A percentile compares a stretch with the other conserved stretches of the same genome.
Evolutionary conservation across 345 rosid genomes (phyloP).

Genomic region (Turritis glabra): DNA sequence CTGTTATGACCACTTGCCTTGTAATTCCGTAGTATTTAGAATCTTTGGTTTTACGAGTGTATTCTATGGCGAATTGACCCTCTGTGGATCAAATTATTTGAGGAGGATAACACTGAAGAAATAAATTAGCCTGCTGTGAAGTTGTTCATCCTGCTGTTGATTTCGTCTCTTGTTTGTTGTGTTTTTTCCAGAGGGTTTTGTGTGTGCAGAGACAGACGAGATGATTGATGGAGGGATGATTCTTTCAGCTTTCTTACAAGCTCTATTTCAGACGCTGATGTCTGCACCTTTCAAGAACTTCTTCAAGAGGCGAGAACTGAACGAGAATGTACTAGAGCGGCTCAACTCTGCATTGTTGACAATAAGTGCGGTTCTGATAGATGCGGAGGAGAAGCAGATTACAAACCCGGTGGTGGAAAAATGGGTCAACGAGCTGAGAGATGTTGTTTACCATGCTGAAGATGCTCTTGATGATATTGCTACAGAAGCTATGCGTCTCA

Average conservation of each 20-base stretch:
- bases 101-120: background rate
- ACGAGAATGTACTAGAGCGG: slow-evolving; percentile 33
- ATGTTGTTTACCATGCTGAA: slow-evolving; percentile 42
- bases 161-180: background rate
- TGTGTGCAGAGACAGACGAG: slow-evolving; percentile 11
- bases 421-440: slow-evolving; percentile 43
- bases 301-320: slow-evolving; percentile 29
- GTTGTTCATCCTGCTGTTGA: slow-evolving; percentile 3
- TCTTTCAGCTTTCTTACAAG: slow-evolving; percentile 36
- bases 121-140: background rate
- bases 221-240: background rate
- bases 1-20: background rate
- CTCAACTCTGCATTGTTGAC: slow-evolving; percentile 33
- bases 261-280: slow-evolving; percentile 35
- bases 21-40: background rate
- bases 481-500: slow-evolving; percentile 36
- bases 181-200: background rate
- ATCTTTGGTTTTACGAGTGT: slow-evolving; percentile 3
- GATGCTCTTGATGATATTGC: slow-evolving; percentile 41
- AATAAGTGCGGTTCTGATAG: slow-evolving; percentile 38
- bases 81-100: background rate
- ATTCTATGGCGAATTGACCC: background rate
- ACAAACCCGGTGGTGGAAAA: slow-evolving; percentile 29
- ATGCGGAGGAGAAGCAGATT: slow-evolving; percentile 47
- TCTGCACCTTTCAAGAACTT: slow-evolving; percentile 17